phyloP scores from a whole-genome alignment of 495 filamentous ascomycete species.

The Cairneyella variabilis region DNA sequence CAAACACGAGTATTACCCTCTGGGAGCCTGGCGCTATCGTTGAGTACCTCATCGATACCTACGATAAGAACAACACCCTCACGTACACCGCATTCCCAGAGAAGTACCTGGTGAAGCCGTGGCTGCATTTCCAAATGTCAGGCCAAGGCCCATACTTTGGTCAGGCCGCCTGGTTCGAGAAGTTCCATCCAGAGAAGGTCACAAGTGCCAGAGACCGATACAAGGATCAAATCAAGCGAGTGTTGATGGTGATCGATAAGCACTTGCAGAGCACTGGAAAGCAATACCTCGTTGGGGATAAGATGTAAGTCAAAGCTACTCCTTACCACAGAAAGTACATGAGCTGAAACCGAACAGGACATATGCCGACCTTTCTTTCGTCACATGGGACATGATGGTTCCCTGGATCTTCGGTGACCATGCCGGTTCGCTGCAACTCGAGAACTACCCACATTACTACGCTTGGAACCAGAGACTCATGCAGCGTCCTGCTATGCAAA shows the following conservation, averaged over 20 bases:
- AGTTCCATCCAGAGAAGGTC: conserved; percentile 52
- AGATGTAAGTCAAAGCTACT: conserved; percentile 15
- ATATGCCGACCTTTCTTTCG: conserved; percentile 14
- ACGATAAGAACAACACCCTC: conserved; percentile 61
- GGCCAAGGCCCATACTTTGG: conserved; percentile 72
- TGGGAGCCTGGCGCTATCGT: conserved; percentile 64
- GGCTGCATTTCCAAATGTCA: conserved; percentile 61
- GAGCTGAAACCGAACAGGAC: background rate
- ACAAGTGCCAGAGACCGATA: conserved; percentile 57
- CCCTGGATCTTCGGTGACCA: conserved; percentile 3
- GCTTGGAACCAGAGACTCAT: conserved; percentile 31
- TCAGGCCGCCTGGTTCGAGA: conserved; percentile 51
- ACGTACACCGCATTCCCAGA: conserved; percentile 44
- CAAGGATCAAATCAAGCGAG: conserved; percentile 54
- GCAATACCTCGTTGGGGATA: conserved; percentile 52
- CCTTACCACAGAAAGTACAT: background rate
- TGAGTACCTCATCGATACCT: conserved; percentile 65
- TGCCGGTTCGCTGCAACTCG: background rate
- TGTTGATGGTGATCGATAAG: conserved; percentile 53
- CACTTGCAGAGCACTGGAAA: conserved; percentile 39
- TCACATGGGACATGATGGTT: conserved; percentile 14
- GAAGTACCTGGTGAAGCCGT: conserved; percentile 55
- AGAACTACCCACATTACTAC: conserved; percentile 10
- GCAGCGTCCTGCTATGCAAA: conserved; percentile 35
- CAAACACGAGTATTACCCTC: conserved; percentile 36